Evolutionary conservation across 768 basidiomycete genomes (phyloP).

Genomic region (Leccinum fibrillosum): DNA sequence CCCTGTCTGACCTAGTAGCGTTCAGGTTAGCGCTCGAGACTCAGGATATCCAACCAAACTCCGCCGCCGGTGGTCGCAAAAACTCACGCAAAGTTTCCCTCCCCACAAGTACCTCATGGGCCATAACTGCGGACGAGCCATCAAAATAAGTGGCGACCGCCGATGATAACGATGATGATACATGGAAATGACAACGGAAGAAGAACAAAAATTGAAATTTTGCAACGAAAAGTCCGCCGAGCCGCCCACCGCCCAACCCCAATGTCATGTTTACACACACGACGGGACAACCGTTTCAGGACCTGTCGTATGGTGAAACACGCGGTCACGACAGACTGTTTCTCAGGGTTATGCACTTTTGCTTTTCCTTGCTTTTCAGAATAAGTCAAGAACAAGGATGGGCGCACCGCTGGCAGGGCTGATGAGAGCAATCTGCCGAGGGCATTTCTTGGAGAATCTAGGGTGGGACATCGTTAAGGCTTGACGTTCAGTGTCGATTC

Average conservation of each 20-base stretch:
- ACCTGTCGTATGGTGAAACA: conserved; percentile 11
- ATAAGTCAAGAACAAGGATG: neutral
- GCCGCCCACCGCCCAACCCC: neutral
- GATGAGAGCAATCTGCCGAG: neutral
- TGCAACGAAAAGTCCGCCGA: conserved; percentile 3
- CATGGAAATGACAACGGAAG: neutral
- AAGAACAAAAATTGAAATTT: neutral
- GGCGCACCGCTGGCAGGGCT: neutral
- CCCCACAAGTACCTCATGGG: neutral
- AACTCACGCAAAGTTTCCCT: neutral
- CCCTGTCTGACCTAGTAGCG: neutral
- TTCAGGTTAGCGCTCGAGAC: neutral
- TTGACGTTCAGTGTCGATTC: neutral
- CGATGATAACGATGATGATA: neutral
- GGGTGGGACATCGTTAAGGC: neutral
- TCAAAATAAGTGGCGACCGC: neutral
- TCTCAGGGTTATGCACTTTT: conserved; percentile 1
- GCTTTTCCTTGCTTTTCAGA: neutral
- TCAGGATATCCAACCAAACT: neutral
- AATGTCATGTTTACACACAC: neutral
- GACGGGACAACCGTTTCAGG: conserved; percentile 10
- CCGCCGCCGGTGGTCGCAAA: neutral
- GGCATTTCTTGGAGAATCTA: neutral
- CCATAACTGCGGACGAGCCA: neutral
- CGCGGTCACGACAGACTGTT: neutral